A percentile compares a stretch with the other conserved stretches of the same genome.
Evolutionary conservation across 352 stramenopile species (phyloP).

Genomic region (Pythium biforme): DNA sequence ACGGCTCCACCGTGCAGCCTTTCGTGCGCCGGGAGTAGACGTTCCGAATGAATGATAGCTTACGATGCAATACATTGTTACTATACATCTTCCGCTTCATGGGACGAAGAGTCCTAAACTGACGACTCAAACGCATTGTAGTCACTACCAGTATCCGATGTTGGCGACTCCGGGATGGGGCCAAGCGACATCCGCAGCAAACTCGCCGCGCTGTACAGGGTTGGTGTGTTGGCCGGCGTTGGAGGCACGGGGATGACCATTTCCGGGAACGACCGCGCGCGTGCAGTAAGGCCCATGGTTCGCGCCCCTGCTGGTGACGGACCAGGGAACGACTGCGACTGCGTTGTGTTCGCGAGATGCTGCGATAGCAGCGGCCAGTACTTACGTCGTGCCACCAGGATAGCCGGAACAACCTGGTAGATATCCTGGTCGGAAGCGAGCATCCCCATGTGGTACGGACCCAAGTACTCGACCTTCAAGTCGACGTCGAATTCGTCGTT

Average conservation of each 20-base stretch:
- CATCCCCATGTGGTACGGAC: constrained; percentile 33
- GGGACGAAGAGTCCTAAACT: too few relatives aligned
- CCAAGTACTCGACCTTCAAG: constrained; percentile 30
- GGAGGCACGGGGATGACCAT: background rate
- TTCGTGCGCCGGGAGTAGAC: too few relatives aligned
- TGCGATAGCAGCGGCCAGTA: background rate
- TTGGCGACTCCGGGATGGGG: constrained; percentile 2
- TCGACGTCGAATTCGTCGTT: constrained; percentile 7
- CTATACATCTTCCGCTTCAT: too few relatives aligned
- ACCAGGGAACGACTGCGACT: background rate
- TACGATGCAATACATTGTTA: too few relatives aligned
- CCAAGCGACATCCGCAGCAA: background rate
- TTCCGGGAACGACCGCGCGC: constrained; percentile 3
- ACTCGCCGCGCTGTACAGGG: background rate
- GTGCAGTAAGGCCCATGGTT: background rate
- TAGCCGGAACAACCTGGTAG: constrained; percentile 36
- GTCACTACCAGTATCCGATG: background rate
- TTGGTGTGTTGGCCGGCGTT: constrained; percentile 5
- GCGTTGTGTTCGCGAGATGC: background rate
- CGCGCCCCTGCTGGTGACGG: too few relatives aligned
- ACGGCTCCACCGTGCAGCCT: too few relatives aligned
- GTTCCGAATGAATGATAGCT: too few relatives aligned
- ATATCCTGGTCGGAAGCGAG: constrained; percentile 35
- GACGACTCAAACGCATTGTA: too few relatives aligned
- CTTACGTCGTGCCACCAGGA: constrained; percentile 8